Conservation (phyloP, 306 rosid genomes). For the Prinsepia uniflora region DNA sequence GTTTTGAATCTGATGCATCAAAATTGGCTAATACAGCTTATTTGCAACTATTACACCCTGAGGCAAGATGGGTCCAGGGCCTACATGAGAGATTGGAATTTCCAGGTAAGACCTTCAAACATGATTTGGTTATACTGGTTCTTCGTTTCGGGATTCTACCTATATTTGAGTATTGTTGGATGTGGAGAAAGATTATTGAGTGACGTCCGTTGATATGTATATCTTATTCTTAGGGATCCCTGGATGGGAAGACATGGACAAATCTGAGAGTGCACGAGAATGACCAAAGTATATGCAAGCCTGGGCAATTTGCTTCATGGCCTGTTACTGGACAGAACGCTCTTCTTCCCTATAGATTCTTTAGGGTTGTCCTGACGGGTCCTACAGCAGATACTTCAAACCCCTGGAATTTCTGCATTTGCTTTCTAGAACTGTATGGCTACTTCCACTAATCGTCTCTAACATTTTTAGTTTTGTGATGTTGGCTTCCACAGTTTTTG, state of each 20-base stretch:
- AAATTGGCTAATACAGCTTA: slow-evolving; percentile 51
- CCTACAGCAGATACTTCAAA: slow-evolving; percentile 67
- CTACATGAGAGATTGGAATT: slow-evolving; percentile 71
- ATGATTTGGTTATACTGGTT: no score
- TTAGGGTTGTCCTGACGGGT: slow-evolving; percentile 57
- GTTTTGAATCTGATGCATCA: slow-evolving; percentile 20
- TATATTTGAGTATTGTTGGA: neutral
- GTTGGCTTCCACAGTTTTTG: neutral
- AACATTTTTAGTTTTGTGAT: neutral
- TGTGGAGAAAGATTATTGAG: neutral
- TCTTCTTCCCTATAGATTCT: slow-evolving; percentile 70
- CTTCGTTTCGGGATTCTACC: neutral
- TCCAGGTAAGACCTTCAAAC: slow-evolving; percentile 48
- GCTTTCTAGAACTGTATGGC: slow-evolving; percentile 84
- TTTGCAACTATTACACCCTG: slow-evolving; percentile 88
- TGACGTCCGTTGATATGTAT: neutral
- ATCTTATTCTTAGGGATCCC: slow-evolving; percentile 53
- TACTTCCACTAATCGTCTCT: slow-evolving; percentile 48
- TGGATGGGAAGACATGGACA: slow-evolving; percentile 84
- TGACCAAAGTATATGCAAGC: slow-evolving; percentile 68
- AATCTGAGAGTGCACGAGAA: slow-evolving; percentile 71
- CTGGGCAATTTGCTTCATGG: slow-evolving; percentile 96
- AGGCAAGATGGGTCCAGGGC: slow-evolving; percentile 91
- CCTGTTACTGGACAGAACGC: slow-evolving; percentile 64
- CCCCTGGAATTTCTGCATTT: slow-evolving; percentile 71